Base-by-base conservation (phyloP, 2,329 filamentous ascomycete genomes). In the Uncinocarpus reesii region DNA sequence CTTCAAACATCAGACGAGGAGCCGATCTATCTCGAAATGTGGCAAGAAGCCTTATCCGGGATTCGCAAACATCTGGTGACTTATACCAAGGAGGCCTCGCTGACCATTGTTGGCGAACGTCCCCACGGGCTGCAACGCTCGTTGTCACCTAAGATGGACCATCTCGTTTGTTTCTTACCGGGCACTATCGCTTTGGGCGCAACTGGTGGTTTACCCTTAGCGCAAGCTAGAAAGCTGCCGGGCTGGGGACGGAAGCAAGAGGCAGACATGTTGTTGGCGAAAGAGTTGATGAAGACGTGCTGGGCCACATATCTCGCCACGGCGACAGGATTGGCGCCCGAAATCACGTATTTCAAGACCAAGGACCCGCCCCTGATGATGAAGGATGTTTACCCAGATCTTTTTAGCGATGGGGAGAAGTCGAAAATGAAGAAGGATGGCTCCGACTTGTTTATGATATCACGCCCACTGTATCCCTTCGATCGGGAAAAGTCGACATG, bases 281-380 rank as follows among this genome's bases (percentile, higher is more conserved):
- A 80, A 55, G 90, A 98, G 70, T 73, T 98, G 49, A 95, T 86
- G 73, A 90, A 95, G 52, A 96, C 92, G 1, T 98, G 92, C 74
- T 95, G 90, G 86, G 89, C 86, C 60, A 98, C 93, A 80, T 98
- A 98, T 71, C 84, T 87, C 62, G 82, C 76, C 58, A 95, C 89
- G 61, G 78, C 81, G 7, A 96, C 92, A 0, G 90, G 89, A 0
- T 78, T 98, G n/a, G 89, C 92, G 0, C 82, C 86, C 0, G 92
- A 98, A 68, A 98, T 98, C 60, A 85, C 87, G 0, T 86, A 94
- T 68, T 98, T 98, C 67, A 75, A 86, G 47, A 75, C 93, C 47
- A 76, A 79, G 57, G 70, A 79, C 26, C 83, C 84, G 1, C 83
- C 86, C 2, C 71, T 77, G 23, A 68, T 63, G 59, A 62, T 66